These are phyloP conservation scores for Lentinula sp. DNA, from an alignment of 768 basidiomycete genomes.

Conservation along the genomic window DNA sequence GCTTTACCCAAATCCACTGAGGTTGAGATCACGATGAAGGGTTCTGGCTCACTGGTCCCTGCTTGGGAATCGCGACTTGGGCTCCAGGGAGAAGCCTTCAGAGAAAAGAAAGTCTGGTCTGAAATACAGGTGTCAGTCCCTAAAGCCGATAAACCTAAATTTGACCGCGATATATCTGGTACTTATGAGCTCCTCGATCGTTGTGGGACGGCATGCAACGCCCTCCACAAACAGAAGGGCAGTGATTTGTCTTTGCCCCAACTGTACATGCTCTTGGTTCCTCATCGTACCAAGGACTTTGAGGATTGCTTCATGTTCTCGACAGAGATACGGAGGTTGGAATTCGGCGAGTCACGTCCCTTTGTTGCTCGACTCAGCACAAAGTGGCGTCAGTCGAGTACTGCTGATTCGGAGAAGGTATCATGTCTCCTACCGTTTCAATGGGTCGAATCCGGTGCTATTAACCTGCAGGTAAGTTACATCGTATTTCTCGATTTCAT, in stretches of 20 bases:
- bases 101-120: slow-evolving; percentile 62
- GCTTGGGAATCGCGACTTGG: slow-evolving; percentile 86
- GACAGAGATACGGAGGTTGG: slow-evolving; percentile 66
- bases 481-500: slow-evolving; percentile 5
- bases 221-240: slow-evolving; percentile 63
- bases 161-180: slow-evolving; percentile 83
- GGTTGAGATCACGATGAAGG: slow-evolving; percentile 57
- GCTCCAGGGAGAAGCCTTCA: slow-evolving; percentile 56
- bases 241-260: slow-evolving; percentile 51
- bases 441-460: slow-evolving; percentile 51
- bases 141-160: slow-evolving; percentile 31
- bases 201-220: slow-evolving; percentile 85
- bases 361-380: slow-evolving; percentile 68
- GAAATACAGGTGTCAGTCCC: slow-evolving; percentile 59
- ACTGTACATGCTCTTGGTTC: slow-evolving; percentile 82
- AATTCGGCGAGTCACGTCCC: slow-evolving; percentile 77
- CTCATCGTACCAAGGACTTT: slow-evolving; percentile 62
- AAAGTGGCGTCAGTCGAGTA: slow-evolving; percentile 71
- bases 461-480: slow-evolving; percentile 48
- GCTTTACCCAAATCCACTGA: slow-evolving; percentile 58
- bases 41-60: slow-evolving; percentile 63
- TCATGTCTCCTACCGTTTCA: slow-evolving; percentile 53
- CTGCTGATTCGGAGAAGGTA: slow-evolving; percentile 42
- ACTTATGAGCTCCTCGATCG: slow-evolving; percentile 72
- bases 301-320: slow-evolving; percentile 87